Conservation (phyloP, 768 basidiomycete species). For the Grammothele lineata region DNA sequence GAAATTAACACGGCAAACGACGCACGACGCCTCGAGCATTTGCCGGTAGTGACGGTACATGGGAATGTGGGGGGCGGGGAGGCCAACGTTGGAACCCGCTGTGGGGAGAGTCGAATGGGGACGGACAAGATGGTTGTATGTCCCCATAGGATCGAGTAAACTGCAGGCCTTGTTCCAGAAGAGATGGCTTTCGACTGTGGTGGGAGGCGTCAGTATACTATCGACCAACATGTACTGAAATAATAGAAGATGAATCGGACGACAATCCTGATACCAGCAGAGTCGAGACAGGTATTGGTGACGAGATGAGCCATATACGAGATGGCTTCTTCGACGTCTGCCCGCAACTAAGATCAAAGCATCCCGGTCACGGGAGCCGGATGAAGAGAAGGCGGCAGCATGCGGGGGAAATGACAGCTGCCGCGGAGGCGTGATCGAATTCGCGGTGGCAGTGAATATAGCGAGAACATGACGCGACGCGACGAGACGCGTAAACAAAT, state of each 20-base stretch:
- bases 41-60: slow-evolving; percentile 62
- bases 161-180: slow-evolving; percentile 68
- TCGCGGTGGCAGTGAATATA: background rate
- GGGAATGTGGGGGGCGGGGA: slow-evolving; percentile 25
- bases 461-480: background rate
- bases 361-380: too few relatives aligned
- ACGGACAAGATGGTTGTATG: slow-evolving; percentile 45
- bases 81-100: slow-evolving; percentile 20
- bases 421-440: background rate
- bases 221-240: background rate
- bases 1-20: slow-evolving; percentile 65
- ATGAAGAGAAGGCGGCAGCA: background rate
- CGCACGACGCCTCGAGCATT: slow-evolving; percentile 51
- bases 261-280: background rate
- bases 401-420: background rate
- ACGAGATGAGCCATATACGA: too few relatives aligned
- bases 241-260: background rate
- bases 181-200: slow-evolving; percentile 59
- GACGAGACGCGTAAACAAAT: slow-evolving; percentile 13
- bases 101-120: slow-evolving; percentile 30
- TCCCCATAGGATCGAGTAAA: slow-evolving; percentile 59
- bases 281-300: too few relatives aligned
- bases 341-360: too few relatives aligned
- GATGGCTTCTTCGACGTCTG: too few relatives aligned
- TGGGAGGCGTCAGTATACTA: background rate